Percentiles rank a stretch among this genome's conserved stretches.
These are phyloP conservation scores for Melocanna baccifera DNA, from an alignment of 176 grass and related monocot species.

Conservation along the genomic window DNA sequence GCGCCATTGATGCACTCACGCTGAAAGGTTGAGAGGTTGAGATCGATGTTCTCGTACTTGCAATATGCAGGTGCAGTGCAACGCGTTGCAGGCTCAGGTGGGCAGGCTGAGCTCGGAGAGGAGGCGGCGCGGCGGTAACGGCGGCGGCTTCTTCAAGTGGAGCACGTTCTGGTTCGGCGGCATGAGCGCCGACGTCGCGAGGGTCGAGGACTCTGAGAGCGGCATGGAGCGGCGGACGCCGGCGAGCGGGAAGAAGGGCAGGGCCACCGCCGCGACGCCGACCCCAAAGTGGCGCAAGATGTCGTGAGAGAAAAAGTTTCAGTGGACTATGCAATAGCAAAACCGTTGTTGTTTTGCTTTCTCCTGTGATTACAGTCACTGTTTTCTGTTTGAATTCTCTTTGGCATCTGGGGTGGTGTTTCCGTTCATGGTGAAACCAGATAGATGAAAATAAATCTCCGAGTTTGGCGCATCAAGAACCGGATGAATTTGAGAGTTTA, in stretches of 20 bases:
- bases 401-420: not conserved
- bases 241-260: constrained; percentile 44
- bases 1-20: not conserved
- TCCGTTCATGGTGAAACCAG: not conserved
- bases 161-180: constrained; percentile 69
- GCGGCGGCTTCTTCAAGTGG: constrained; percentile 72
- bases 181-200: constrained; percentile 48
- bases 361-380: not conserved
- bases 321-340: too few relatives aligned
- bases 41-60: not conserved
- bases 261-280: constrained; percentile 35
- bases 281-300: constrained; percentile 59
- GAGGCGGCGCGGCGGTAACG: constrained; percentile 41
- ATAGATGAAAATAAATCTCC: not conserved
- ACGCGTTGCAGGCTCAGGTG: constrained; percentile 73
- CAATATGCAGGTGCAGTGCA: constrained; percentile 67
- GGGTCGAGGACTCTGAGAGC: constrained; percentile 58
- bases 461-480: not conserved
- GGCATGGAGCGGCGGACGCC: constrained; percentile 65
- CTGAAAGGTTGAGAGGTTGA: not conserved
- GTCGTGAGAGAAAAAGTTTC: constrained; percentile 57
- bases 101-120: constrained; percentile 57
- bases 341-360: not conserved
- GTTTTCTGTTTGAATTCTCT: not conserved
- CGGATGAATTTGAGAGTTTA: not conserved